These are phyloP conservation scores for Fusarium sp. DNA, from an alignment of 2,329 filamentous ascomycete species.

Conservation along the genomic window DNA sequence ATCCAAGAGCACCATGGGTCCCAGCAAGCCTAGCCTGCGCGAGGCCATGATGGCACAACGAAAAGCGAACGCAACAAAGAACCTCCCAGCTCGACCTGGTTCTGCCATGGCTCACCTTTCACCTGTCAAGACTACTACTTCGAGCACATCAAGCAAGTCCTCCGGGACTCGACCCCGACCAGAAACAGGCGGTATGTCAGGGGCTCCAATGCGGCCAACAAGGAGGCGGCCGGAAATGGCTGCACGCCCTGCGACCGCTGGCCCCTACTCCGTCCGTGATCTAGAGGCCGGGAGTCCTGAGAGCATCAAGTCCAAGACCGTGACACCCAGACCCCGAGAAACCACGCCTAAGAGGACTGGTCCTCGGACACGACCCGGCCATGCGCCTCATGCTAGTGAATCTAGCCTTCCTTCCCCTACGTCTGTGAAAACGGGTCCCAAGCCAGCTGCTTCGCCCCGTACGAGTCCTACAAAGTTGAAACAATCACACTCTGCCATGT, in stretches of 20 bases:
- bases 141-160: constrained; percentile 52
- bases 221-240: constrained; percentile 72
- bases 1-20: constrained; percentile 73
- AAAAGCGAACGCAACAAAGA: constrained; percentile 69
- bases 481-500: constrained; percentile 51
- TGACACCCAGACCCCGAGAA: constrained; percentile 66
- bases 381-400: constrained; percentile 66
- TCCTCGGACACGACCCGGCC: constrained; percentile 63
- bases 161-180: constrained; percentile 58
- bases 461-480: constrained; percentile 60
- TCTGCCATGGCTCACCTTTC: constrained; percentile 76
- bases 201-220: constrained; percentile 74
- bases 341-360: constrained; percentile 68
- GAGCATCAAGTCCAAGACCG: constrained; percentile 61
- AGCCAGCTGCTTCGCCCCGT: constrained; percentile 58
- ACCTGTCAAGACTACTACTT: constrained; percentile 61
- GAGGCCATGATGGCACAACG: constrained; percentile 90
- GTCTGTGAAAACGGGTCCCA: constrained; percentile 51
- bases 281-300: constrained; percentile 63
- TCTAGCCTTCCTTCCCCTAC: constrained; percentile 65
- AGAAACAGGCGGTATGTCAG: constrained; percentile 72
- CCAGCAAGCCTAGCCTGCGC: constrained; percentile 77
- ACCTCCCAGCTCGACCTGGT: constrained; percentile 70
- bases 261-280: constrained; percentile 75
- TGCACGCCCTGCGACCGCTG: constrained; percentile 74